These are phyloP conservation scores for Stenogyne calaminthoides DNA, from an alignment of 305 asterid species.

Conservation along the genomic window DNA sequence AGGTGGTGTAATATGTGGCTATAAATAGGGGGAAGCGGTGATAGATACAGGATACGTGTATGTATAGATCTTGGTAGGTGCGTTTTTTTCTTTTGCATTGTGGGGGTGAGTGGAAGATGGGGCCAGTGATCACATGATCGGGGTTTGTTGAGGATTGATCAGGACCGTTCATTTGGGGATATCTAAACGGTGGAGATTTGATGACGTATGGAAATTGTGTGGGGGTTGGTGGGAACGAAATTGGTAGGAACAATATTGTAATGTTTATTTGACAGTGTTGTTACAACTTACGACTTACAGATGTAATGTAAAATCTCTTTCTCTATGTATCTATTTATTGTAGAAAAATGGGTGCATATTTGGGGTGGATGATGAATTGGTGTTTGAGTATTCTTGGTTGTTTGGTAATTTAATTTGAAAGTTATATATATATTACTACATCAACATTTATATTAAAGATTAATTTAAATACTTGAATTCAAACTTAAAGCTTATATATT, in stretches of 20 bases:
- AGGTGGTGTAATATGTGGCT: slow-evolving; percentile 21
- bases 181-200: slow-evolving; percentile 38
- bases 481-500: neutral
- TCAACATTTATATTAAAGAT: neutral
- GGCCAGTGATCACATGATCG: slow-evolving; percentile 13
- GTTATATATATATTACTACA: neutral
- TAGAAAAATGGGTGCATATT: neutral
- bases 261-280: neutral
- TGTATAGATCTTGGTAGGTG: slow-evolving; percentile 58
- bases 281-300: neutral
- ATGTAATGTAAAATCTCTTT: neutral
- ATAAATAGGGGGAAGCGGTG: slow-evolving; percentile 33
- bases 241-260: neutral
- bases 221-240: slow-evolving; percentile 49
- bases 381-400: neutral
- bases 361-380: neutral
- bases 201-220: slow-evolving; percentile 17
- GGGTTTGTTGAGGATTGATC: slow-evolving; percentile 60
- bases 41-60: slow-evolving; percentile 12
- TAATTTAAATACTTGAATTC: neutral
- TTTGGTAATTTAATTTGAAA: too few species aligned
- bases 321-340: neutral
- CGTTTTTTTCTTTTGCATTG: neutral
- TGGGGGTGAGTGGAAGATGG: slow-evolving; percentile 21
- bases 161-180: slow-evolving; percentile 26